These are phyloP conservation scores for Fagus sylvatica DNA, from an alignment of 306 rosid species.

Conservation along the genomic window DNA sequence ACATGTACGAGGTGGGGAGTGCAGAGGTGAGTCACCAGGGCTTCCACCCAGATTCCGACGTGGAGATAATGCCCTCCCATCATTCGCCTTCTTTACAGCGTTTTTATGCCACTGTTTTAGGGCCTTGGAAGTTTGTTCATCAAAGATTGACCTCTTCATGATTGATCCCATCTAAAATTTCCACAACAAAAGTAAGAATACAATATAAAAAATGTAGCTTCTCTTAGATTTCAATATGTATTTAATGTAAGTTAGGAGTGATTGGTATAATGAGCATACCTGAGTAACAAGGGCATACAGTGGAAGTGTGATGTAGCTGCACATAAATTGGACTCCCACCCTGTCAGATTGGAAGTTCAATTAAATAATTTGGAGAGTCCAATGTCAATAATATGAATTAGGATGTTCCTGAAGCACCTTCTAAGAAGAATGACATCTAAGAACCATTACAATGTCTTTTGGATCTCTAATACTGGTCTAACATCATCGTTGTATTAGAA, in stretches of 20 bases:
- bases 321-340: slow-evolving; percentile 71
- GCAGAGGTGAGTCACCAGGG: slow-evolving; percentile 24
- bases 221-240: not conserved
- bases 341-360: slow-evolving; percentile 35
- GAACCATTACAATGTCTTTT: too few species aligned
- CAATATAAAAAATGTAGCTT: not conserved
- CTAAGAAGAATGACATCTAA: not conserved
- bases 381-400: not conserved
- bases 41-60: slow-evolving; percentile 34
- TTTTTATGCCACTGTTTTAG: slow-evolving; percentile 73
- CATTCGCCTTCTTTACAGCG: slow-evolving; percentile 58
- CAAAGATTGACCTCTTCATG: slow-evolving; percentile 92
- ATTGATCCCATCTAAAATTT: slow-evolving; percentile 84
- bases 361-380: not conserved
- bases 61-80: slow-evolving; percentile 30
- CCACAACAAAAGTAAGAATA: not conserved
- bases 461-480: too few species aligned
- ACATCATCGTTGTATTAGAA: not conserved
- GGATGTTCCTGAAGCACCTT: not conserved
- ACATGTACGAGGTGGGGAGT: slow-evolving; percentile 1
- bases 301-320: slow-evolving; percentile 93
- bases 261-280: slow-evolving; percentile 34
- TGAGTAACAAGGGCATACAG: slow-evolving; percentile 91
- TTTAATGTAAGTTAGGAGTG: not conserved
- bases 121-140: slow-evolving; percentile 89